Evolutionary conservation across 441 rosid species (phyloP), one percentile per base, ranked within the genome.

Genomic region (Aleurites moluccanus): DNA sequence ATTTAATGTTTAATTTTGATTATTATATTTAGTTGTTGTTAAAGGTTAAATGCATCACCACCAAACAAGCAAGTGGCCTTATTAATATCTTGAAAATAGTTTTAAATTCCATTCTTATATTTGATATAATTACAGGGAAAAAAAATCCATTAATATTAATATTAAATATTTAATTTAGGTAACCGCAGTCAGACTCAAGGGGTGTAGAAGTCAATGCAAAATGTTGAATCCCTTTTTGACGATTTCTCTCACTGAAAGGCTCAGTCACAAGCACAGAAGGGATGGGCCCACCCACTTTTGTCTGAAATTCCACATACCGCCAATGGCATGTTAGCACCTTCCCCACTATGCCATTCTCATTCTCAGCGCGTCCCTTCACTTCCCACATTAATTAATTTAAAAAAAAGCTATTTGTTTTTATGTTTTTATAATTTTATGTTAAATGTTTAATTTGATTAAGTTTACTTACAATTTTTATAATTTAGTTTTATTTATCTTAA

Each of bases 171-270:
- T 4, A 11, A 13, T 42, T 23, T 65, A 23, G 18, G 50, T 55
- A 23, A 0, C 33, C 50, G 3, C 21, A 3, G 50, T 69, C 50
- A 69, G 62, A 69, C 53, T 57, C 25, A 45, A 40, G 52, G 42
- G 33, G 73, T 0, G 10, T 21, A 20, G 0, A 56, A 67, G 87
- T 84, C 87, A 81, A 84, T 79, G 81, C 30, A 63, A 20, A 74
- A 75, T 65, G 50, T 67, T 75, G 56, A 77, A 72, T 57, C 18
- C 69, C 59, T 69, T 59, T 28, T 77, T 77, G 79, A 80, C 80
- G 60, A 67, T 68, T 72, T 72, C 47, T 65, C 60, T 55, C 9
- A 38, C 40, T 38, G 40, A 38, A 38, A 38, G 40, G 40, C 35
- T 49, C 59, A 14, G 55, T 25, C 21, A 35, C 64, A 40, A 14